phyloP scores from a whole-genome alignment of 139 green algal species.

The Pseudopediastrum boryanum region DNA sequence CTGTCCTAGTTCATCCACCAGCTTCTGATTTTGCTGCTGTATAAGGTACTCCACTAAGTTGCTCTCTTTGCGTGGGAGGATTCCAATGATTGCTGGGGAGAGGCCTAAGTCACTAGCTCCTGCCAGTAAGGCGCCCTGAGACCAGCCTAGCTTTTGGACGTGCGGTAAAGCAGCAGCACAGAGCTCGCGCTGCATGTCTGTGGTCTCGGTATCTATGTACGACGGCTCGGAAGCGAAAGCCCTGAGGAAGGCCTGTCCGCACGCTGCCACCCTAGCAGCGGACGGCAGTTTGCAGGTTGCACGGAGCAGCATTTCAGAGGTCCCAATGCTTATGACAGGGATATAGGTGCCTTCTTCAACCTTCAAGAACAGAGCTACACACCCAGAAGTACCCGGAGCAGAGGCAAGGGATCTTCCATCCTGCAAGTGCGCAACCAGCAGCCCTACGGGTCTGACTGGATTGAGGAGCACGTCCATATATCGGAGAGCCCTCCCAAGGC shows the following conservation, averaged over 20 bases:
- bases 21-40: slow-evolving; percentile 50
- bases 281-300: background rate
- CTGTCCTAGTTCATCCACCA: slow-evolving; percentile 34
- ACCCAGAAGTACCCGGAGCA: too few species aligned
- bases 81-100: slow-evolving; percentile 54
- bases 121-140: slow-evolving; percentile 25
- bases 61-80: slow-evolving; percentile 47
- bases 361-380: background rate
- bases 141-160: slow-evolving; percentile 59
- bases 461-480: too few species aligned
- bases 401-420: too few species aligned
- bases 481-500: too few species aligned
- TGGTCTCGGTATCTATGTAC: background rate
- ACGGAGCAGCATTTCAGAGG: slow-evolving; percentile 21
- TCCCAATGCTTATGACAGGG: slow-evolving; percentile 4
- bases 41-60: slow-evolving; percentile 69
- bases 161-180: slow-evolving; percentile 37
- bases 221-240: background rate
- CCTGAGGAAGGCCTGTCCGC: background rate
- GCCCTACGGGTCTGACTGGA: too few species aligned
- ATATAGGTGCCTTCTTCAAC: background rate
- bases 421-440: too few species aligned
- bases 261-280: background rate
- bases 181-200: slow-evolving; percentile 17
- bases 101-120: slow-evolving; percentile 63